Evolutionary conservation across 345 rosid genomes (phyloP).

Genomic region (Ceriops zippeliana): DNA sequence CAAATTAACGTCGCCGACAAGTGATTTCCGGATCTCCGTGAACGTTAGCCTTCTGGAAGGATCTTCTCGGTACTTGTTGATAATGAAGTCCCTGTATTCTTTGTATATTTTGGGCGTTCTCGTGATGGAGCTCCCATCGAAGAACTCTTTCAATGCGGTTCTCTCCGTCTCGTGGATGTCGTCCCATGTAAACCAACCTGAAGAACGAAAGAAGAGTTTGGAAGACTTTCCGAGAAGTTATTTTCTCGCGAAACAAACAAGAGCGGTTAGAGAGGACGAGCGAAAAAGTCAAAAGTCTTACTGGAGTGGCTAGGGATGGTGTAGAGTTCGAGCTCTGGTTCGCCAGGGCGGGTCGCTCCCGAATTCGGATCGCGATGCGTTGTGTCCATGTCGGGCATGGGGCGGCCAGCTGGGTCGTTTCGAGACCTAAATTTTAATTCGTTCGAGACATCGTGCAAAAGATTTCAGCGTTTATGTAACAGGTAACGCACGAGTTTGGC

Average conservation of each 20-base stretch:
- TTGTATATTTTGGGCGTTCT: constrained; percentile 90
- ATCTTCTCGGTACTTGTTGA: constrained; percentile 82
- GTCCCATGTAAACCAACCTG: constrained; percentile 94
- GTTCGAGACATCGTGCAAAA: neutral
- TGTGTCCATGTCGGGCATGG: constrained; percentile 21
- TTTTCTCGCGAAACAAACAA: constrained; percentile 9
- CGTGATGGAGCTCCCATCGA: constrained; percentile 75
- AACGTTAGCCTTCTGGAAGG: constrained; percentile 64
- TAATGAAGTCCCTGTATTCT: constrained; percentile 87
- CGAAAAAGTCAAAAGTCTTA: constrained; percentile 21
- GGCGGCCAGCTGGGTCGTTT: neutral
- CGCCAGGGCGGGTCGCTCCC: constrained; percentile 32
- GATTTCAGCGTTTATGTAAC: no score
- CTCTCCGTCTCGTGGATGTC: constrained; percentile 89
- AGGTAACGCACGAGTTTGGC: no score
- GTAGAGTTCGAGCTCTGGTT: constrained; percentile 60
- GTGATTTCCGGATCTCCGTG: constrained; percentile 71
- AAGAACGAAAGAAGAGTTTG: neutral
- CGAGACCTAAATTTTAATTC: constrained; percentile 2
- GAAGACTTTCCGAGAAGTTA: neutral
- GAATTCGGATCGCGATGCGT: constrained; percentile 38
- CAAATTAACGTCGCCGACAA: constrained; percentile 79
- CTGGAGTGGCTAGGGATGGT: constrained; percentile 76
- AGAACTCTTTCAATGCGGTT: constrained; percentile 65
- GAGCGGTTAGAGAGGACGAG: constrained; percentile 4